phyloP scores from a whole-genome alignment of 78 protist species.

The Dictyostelium capitatum region DNA sequence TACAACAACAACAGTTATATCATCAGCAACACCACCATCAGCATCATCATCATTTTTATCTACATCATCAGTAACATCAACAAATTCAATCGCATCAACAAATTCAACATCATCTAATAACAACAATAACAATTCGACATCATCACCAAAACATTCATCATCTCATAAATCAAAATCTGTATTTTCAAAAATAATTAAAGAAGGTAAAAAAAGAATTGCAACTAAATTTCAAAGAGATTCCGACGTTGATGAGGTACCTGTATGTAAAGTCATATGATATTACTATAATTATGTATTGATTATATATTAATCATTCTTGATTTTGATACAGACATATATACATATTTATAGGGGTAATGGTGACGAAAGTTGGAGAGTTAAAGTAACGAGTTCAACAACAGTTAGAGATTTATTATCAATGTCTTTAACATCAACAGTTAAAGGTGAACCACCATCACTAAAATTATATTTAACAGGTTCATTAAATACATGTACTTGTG shows the following conservation, averaged over 20 bases:
- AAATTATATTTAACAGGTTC: slow-evolving; percentile 32
- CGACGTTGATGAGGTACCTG: neutral
- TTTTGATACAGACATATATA: slow-evolving; percentile 13
- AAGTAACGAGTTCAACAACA: slow-evolving; percentile 32
- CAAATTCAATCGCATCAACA: neutral
- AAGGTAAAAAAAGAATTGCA: slow-evolving; percentile 19
- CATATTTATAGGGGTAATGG: slow-evolving; percentile 69
- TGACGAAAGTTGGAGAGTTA: slow-evolving; percentile 79
- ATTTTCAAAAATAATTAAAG: slow-evolving; percentile 25
- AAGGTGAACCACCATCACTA: slow-evolving; percentile 30
- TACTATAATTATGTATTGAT: neutral
- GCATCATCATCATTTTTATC: slow-evolving; percentile 31
- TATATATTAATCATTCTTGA: neutral
- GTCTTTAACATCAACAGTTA: slow-evolving; percentile 33
- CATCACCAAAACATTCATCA: slow-evolving; percentile 3
- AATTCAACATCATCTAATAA: neutral
- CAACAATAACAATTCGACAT: too few species aligned
- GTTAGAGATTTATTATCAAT: slow-evolving; percentile 61
- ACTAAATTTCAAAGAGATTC: neutral
- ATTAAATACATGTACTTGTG: slow-evolving; percentile 31
- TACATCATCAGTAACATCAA: slow-evolving; percentile 11
- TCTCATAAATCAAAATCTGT: slow-evolving; percentile 36
- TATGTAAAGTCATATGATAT: neutral
- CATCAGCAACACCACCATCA: slow-evolving; percentile 25
- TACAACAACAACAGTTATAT: neutral